phyloP scores from a whole-genome alignment of 2,329 filamentous ascomycete genomes.

The Paraphaeosphaeria sporulosa region DNA sequence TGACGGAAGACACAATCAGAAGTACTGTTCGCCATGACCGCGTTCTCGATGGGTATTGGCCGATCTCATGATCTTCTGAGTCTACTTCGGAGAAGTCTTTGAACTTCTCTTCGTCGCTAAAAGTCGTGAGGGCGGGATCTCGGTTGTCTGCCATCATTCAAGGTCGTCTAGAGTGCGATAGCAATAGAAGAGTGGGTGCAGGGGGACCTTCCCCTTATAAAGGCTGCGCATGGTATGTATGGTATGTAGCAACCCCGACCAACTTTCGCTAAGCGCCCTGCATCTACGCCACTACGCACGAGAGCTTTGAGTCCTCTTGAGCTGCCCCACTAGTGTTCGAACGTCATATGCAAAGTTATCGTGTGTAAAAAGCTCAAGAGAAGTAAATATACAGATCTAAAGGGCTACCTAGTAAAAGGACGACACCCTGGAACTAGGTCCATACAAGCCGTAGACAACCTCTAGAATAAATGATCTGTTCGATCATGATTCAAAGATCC shows the following conservation, averaged over 20 bases:
- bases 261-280: not conserved
- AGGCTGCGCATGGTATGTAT: not conserved
- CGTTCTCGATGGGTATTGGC: not conserved
- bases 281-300: not conserved
- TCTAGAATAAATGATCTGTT: no score
- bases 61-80: not conserved
- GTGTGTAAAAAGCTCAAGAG: no score
- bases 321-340: not conserved
- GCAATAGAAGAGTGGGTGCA: no score
- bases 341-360: not conserved
- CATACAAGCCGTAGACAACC: not conserved
- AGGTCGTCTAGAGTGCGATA: not conserved
- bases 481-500: no score
- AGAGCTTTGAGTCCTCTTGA: not conserved
- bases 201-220: not conserved
- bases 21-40: not conserved
- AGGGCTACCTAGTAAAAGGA: not conserved
- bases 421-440: not conserved
- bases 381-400: not conserved
- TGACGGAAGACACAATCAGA: not conserved
- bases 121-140: not conserved
- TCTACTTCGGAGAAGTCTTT: slow-evolving; percentile 12
- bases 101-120: slow-evolving; percentile 11
- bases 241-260: not conserved
- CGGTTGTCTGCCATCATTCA: not conserved